phyloP scores from a whole-genome alignment of 1,284 basidiomycete genomes.

The Farysia itapuensis region DNA sequence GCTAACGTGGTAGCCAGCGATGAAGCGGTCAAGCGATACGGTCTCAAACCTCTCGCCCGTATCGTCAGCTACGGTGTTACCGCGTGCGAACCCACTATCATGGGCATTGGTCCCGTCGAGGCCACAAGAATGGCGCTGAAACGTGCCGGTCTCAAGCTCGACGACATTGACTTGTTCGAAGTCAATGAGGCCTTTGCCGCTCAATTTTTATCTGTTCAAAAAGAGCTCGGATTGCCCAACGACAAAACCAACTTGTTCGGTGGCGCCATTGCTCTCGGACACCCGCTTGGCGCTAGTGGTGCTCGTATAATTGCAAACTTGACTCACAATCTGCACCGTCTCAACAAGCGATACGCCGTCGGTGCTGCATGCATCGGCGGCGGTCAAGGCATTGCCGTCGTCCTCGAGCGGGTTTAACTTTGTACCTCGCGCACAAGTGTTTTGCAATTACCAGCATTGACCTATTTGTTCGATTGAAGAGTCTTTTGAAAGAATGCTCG shows the following conservation, averaged over 20 bases:
- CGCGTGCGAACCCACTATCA: slow-evolving; percentile 65
- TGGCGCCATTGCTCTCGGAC: slow-evolving; percentile 64
- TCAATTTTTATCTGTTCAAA: slow-evolving; percentile 87
- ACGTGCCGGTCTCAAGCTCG: slow-evolving; percentile 60
- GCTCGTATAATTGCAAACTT: slow-evolving; percentile 65
- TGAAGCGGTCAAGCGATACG: slow-evolving; percentile 82
- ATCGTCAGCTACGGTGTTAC: slow-evolving; percentile 70
- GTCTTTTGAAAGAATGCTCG: slow-evolving; percentile 57
- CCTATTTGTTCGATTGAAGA: slow-evolving; percentile 17
- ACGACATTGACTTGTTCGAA: slow-evolving; percentile 66
- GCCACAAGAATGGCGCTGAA: slow-evolving; percentile 60
- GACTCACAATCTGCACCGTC: slow-evolving; percentile 64
- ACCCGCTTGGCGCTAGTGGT: slow-evolving; percentile 65
- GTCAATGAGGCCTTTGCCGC: slow-evolving; percentile 84
- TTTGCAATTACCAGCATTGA: no score
- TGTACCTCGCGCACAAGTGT: no score
- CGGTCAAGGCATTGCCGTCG: slow-evolving; percentile 62
- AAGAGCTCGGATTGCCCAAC: slow-evolving; percentile 72
- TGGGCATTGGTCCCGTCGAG: slow-evolving; percentile 67
- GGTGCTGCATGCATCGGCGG: slow-evolving; percentile 66
- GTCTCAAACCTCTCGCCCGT: slow-evolving; percentile 81
- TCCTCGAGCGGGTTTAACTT: slow-evolving; percentile 58
- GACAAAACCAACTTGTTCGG: slow-evolving; percentile 66
- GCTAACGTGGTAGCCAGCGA: slow-evolving; percentile 91
- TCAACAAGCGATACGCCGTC: slow-evolving; percentile 65